These are phyloP conservation scores for Graphilbum fragrans DNA, from an alignment of 2,329 filamentous ascomycete genomes.

Conservation along the genomic window DNA sequence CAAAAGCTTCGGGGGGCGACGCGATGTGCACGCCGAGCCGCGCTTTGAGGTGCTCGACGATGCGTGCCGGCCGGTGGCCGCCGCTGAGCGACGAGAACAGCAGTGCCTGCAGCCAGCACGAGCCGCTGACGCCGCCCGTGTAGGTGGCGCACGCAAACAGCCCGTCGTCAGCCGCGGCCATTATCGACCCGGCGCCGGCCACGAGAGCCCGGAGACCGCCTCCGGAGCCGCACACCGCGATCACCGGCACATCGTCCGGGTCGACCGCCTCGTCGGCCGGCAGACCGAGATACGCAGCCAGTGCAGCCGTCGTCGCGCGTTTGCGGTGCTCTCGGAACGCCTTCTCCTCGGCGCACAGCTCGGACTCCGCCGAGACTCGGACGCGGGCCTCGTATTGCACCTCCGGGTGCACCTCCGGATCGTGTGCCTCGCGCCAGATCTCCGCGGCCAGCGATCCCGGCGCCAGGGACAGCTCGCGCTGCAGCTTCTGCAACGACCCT, in stretches of 20 bases:
- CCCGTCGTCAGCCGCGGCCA: conserved; percentile 74
- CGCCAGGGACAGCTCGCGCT: conserved; percentile 75
- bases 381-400: conserved; percentile 73
- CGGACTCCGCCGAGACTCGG: conserved; percentile 54
- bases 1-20: conserved; percentile 74
- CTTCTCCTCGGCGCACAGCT: conserved; percentile 75
- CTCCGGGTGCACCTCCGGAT: conserved; percentile 74
- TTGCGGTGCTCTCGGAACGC: conserved; percentile 59
- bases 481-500: conserved; percentile 67
- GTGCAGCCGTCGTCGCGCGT: conserved; percentile 53
- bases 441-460: conserved; percentile 83
- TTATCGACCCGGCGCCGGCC: conserved; percentile 76
- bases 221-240: conserved; percentile 89
- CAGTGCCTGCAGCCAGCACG: conserved; percentile 86
- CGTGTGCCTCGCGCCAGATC: conserved; percentile 85
- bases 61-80: conserved; percentile 49
- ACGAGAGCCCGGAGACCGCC: conserved; percentile 84
- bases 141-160: conserved; percentile 93
- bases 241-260: conserved; percentile 82
- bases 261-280: conserved; percentile 65
- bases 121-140: conserved; percentile 88
- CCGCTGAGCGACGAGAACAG: conserved; percentile 71
- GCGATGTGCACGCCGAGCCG: conserved; percentile 82
- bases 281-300: conserved; percentile 73
- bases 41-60: conserved; percentile 78